These are phyloP conservation scores for Colletotrichum cereale DNA, from an alignment of 2,329 filamentous ascomycete species.

Conservation along the genomic window DNA sequence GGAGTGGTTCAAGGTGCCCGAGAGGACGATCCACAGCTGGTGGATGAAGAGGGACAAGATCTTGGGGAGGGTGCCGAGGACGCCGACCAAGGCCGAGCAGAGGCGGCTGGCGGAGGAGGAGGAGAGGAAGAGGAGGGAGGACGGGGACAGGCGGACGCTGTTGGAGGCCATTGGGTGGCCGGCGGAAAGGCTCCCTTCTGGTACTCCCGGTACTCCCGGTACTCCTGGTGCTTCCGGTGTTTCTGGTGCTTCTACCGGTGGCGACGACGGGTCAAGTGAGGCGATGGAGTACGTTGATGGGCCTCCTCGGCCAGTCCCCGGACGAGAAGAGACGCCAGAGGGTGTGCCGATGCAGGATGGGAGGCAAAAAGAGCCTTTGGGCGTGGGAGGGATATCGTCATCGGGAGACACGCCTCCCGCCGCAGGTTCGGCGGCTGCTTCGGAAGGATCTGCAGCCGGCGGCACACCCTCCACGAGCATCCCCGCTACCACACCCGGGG, in stretches of 20 bases:
- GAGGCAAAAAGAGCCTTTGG: not conserved
- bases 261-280: not conserved
- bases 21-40: constrained; percentile 24
- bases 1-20: constrained; percentile 26
- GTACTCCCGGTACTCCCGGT: not conserved
- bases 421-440: not conserved
- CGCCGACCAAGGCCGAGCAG: constrained; percentile 10
- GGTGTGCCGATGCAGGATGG: not conserved
- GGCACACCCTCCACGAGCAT: not conserved
- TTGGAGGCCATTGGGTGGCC: constrained; percentile 20
- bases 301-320: not conserved
- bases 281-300: not conserved
- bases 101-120: constrained; percentile 11
- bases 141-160: constrained; percentile 1
- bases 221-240: not conserved
- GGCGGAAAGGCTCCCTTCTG: not conserved
- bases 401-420: not conserved
- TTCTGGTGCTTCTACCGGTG: not conserved
- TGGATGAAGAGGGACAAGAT: constrained; percentile 16
- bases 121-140: constrained; percentile 11
- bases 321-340: not conserved
- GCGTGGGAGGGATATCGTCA: not conserved
- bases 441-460: not conserved
- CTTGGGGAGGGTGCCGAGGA: constrained; percentile 11
- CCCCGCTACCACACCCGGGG: not conserved